Evolutionary conservation across 2,329 filamentous ascomycete genomes (phyloP).

Genomic region (Diaporthe helianthi): DNA sequence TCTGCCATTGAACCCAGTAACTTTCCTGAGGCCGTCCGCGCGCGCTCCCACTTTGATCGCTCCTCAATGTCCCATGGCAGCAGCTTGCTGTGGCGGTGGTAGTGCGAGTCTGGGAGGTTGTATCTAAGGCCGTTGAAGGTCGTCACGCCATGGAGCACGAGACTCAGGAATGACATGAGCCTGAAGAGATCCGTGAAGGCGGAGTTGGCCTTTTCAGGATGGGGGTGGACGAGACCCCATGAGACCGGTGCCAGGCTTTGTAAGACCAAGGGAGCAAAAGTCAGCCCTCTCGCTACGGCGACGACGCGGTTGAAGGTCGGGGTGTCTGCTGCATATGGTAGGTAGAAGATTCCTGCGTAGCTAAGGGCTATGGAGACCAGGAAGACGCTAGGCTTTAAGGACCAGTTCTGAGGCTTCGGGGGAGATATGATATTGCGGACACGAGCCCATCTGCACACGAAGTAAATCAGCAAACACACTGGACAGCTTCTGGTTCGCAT

Average conservation of each 20-base stretch:
- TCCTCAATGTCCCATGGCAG: constrained; percentile 55
- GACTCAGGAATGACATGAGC: constrained; percentile 51
- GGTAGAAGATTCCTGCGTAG: constrained; percentile 45
- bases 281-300: constrained; percentile 46
- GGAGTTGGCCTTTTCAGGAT: constrained; percentile 48
- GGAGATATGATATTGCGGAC: constrained; percentile 44
- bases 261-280: constrained; percentile 54
- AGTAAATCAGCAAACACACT: neutral
- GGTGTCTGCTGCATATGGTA: constrained; percentile 51
- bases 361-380: constrained; percentile 45
- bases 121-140: constrained; percentile 52
- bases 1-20: constrained; percentile 58
- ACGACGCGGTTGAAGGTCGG: constrained; percentile 47
- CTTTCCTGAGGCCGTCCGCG: constrained; percentile 52
- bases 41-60: constrained; percentile 52
- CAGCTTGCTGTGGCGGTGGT: constrained; percentile 56
- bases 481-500: accelerated
- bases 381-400: constrained; percentile 48
- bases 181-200: constrained; percentile 56
- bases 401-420: constrained; percentile 54
- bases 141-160: constrained; percentile 53
- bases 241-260: constrained; percentile 54
- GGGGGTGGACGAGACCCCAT: constrained; percentile 55
- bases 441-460: constrained; percentile 38
- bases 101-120: constrained; percentile 55